Conservation (phyloP, 495 filamentous ascomycete genomes). For the Glonium stellatum region DNA sequence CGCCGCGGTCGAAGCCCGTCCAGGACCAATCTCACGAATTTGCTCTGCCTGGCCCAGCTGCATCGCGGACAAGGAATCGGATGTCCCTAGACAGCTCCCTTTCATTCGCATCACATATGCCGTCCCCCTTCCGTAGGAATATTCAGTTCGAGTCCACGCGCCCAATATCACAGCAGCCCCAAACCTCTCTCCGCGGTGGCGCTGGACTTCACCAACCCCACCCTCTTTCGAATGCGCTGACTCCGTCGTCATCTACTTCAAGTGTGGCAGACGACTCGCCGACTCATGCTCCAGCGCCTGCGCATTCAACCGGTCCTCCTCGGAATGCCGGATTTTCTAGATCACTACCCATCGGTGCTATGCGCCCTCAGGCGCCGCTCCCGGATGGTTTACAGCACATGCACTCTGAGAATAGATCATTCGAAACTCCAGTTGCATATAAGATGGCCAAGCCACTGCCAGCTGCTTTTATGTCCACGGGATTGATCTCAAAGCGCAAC, state of each 20-base stretch:
- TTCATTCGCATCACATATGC: constrained; percentile 44
- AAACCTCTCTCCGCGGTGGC: constrained; percentile 33
- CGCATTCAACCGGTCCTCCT: constrained; percentile 38
- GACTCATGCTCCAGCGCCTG: constrained; percentile 43
- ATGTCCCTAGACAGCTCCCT: constrained; percentile 62
- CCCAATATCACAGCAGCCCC: constrained; percentile 32
- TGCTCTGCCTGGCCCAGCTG: constrained; percentile 41
- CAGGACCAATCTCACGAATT: constrained; percentile 40
- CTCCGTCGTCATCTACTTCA: constrained; percentile 74
- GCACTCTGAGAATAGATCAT: constrained; percentile 40
- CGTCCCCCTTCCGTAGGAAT: constrained; percentile 44
- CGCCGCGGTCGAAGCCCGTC: constrained; percentile 26
- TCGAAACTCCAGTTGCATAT: constrained; percentile 78
- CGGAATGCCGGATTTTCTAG: constrained; percentile 63
- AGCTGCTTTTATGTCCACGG: constrained; percentile 88
- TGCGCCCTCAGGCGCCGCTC: constrained; percentile 31
- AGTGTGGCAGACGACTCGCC: constrained; percentile 71
- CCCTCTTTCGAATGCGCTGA: constrained; percentile 76
- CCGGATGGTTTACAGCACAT: constrained; percentile 31
- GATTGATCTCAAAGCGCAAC: constrained; percentile 80
- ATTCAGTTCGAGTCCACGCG: constrained; percentile 10
- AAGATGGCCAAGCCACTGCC: constrained; percentile 76
- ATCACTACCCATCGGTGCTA: constrained; percentile 66
- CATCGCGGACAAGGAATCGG: constrained; percentile 52
- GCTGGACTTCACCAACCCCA: constrained; percentile 51